These are phyloP conservation scores for Zanthoxylum bungeanum DNA, from an alignment of 345 rosid genomes.

Conservation along the genomic window DNA sequence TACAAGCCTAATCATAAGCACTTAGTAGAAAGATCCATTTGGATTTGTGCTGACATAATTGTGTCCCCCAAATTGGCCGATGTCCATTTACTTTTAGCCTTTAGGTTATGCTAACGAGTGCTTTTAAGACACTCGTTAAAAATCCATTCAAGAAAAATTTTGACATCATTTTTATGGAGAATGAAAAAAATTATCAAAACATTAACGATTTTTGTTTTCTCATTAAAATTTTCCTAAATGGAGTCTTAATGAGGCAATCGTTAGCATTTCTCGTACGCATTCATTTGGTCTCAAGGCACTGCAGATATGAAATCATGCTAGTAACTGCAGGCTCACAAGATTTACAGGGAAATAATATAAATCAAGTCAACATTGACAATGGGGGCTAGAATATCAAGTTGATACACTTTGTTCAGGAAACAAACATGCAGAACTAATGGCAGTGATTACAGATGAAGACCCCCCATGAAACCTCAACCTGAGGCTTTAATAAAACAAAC, in stretches of 20 bases:
- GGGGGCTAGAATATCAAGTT: not conserved
- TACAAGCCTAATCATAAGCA: not conserved
- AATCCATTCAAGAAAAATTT: no score
- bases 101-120: no score
- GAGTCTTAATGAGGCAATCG: no score
- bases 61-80: conserved; percentile 3
- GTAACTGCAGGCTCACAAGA: not conserved
- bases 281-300: not conserved
- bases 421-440: not conserved
- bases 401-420: not conserved
- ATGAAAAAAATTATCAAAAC: no score
- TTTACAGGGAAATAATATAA: not conserved
- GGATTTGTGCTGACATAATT: not conserved
- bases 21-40: not conserved
- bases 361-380: not conserved
- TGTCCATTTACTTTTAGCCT: not conserved
- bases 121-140: no score
- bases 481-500: conserved; percentile 2
- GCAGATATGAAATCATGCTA: not conserved
- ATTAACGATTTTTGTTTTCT: no score
- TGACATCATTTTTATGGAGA: no score
- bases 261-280: no score
- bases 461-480: not conserved
- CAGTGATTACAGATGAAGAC: conserved; percentile 9
- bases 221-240: no score